These are phyloP conservation scores for Begonia peltatifolia DNA, from an alignment of 306 rosid genomes.

Conservation along the genomic window DNA sequence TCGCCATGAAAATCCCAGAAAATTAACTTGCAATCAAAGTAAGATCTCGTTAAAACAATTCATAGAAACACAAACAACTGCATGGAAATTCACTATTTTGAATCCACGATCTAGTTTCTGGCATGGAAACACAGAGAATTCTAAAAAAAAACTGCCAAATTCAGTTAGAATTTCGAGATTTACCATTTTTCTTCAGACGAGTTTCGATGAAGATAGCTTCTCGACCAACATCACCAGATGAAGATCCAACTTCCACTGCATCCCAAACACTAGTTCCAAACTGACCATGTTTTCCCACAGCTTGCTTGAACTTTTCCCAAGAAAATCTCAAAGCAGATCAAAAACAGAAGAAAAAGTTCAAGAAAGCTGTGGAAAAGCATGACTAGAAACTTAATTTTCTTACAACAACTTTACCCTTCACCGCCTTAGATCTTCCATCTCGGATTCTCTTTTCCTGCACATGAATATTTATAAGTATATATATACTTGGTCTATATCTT, in stretches of 20 bases:
- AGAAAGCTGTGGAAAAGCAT: conserved; percentile 33
- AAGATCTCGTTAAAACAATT: too few species aligned
- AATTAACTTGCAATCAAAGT: too few species aligned
- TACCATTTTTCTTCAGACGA: too few species aligned
- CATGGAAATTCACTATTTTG: too few species aligned
- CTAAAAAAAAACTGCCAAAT: too few species aligned
- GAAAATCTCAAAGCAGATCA: background rate
- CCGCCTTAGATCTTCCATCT: background rate
- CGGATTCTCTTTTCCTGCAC: background rate
- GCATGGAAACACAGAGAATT: too few species aligned
- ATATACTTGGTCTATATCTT: background rate
- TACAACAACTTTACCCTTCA: background rate
- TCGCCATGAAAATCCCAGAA: too few species aligned
- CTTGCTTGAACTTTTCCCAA: conserved; percentile 14
- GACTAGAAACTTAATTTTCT: conserved; percentile 7
- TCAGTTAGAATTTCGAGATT: too few species aligned
- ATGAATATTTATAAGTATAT: too few species aligned
- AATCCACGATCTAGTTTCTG: too few species aligned
- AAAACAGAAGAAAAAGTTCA: conserved; percentile 13
- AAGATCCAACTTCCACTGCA: background rate
- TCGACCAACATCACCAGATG: background rate
- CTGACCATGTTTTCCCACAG: conserved; percentile 22
- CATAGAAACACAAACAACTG: too few species aligned
- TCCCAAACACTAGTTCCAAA: background rate
- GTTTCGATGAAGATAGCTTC: background rate